Evolutionary conservation across 2,329 filamentous ascomycete genomes (phyloP).

Genomic region (Onygenales sp.): DNA sequence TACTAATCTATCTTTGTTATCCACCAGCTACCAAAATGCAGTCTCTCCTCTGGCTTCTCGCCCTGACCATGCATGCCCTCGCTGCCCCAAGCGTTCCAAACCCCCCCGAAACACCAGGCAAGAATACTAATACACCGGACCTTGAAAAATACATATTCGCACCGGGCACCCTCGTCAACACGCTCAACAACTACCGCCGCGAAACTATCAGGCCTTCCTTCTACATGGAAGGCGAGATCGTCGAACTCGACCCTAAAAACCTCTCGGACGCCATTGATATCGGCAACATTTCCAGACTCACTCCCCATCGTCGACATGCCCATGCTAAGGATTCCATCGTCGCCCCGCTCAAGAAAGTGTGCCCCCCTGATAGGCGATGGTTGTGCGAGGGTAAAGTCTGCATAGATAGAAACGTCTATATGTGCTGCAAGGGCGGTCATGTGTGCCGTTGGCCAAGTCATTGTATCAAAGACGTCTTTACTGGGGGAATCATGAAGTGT

Average conservation of each 20-base stretch:
- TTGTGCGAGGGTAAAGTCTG: constrained; percentile 8
- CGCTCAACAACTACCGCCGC: not conserved
- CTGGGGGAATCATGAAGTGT: no score
- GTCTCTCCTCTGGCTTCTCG: not conserved
- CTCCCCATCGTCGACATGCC: not conserved
- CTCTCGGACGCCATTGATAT: not conserved
- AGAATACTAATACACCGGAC: not conserved
- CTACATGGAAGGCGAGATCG: not conserved
- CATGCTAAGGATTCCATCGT: not conserved
- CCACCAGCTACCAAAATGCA: not conserved
- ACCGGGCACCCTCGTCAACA: constrained; percentile 7
- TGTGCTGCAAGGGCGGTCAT: constrained; percentile 9
- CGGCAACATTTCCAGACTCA: not conserved
- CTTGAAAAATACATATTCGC: constrained; percentile 7
- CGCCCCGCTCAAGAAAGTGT: not conserved
- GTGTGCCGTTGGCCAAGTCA: not conserved
- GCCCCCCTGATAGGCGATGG: constrained; percentile 2
- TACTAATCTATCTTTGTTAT: not conserved
- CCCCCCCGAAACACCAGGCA: not conserved
- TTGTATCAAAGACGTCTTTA: no score
- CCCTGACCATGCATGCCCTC: not conserved
- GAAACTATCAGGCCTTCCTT: not conserved
- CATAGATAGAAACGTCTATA: constrained; percentile 8
- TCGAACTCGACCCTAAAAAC: constrained; percentile 6
- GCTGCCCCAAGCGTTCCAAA: not conserved